phyloP scores from a whole-genome alignment of 2,329 filamentous ascomycete genomes.

The Pyrenochaeta sp. region DNA sequence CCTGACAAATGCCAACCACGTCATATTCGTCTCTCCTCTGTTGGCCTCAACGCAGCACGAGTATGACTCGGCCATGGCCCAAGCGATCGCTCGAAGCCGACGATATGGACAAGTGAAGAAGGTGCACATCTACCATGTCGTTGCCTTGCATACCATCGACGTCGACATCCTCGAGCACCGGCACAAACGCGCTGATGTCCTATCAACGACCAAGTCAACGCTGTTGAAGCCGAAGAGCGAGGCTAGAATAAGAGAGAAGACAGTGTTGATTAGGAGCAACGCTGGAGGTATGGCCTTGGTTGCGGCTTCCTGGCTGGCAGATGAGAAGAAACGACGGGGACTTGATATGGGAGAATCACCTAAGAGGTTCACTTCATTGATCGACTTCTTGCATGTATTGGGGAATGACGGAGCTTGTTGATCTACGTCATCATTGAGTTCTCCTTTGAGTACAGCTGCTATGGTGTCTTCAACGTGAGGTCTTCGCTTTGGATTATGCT shows the following conservation, averaged over 20 bases:
- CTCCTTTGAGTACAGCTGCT: too few relatives aligned
- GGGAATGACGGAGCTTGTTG: slow-evolving; percentile 23
- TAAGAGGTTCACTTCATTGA: slow-evolving; percentile 33
- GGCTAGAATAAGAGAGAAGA: slow-evolving; percentile 22
- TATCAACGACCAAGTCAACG: slow-evolving; percentile 10
- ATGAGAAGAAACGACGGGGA: slow-evolving; percentile 10
- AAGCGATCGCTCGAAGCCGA: slow-evolving; percentile 68
- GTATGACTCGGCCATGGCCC: slow-evolving; percentile 66
- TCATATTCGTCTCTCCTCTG: slow-evolving; percentile 68
- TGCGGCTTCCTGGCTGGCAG: slow-evolving; percentile 33
- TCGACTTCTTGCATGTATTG: slow-evolving; percentile 38
- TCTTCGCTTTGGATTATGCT: too few relatives aligned
- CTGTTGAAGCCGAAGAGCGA: slow-evolving; percentile 9
- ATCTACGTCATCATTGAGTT: too few relatives aligned
- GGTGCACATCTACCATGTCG: slow-evolving; percentile 73
- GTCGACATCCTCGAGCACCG: slow-evolving; percentile 57
- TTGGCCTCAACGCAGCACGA: slow-evolving; percentile 58
- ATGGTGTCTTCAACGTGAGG: too few relatives aligned
- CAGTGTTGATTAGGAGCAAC: slow-evolving; percentile 23
- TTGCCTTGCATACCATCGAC: slow-evolving; percentile 75
- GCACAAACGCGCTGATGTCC: slow-evolving; percentile 42
- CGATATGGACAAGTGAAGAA: slow-evolving; percentile 65
- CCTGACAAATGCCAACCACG: slow-evolving; percentile 58
- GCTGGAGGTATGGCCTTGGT: slow-evolving; percentile 31
- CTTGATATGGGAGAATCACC: slow-evolving; percentile 19